Evolutionary conservation across 179 eudicot genomes (phyloP).

Genomic region (Beta corolliflora): DNA sequence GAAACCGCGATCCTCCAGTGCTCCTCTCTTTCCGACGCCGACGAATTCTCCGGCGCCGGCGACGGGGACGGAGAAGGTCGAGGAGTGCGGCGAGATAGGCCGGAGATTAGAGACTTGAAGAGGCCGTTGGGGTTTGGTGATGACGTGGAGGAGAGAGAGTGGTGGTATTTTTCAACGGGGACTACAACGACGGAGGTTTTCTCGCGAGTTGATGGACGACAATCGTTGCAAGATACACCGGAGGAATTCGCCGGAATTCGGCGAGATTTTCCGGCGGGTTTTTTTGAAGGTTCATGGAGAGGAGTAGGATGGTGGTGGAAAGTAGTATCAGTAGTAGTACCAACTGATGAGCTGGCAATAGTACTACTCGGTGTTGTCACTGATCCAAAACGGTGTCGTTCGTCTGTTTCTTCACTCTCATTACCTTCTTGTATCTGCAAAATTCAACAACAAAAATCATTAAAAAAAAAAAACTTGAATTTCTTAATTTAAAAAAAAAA

Average conservation of each 20-base stretch:
- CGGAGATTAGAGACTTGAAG: constrained; percentile 55
- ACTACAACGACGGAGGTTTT: constrained; percentile 52
- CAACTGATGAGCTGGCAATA: not conserved
- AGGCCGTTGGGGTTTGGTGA: constrained; percentile 59
- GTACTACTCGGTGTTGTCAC: constrained; percentile 31
- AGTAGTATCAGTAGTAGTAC: constrained; percentile 12
- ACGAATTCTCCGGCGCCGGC: constrained; percentile 21
- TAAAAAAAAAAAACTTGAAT: not conserved
- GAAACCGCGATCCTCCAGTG: constrained; percentile 62
- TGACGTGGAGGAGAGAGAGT: constrained; percentile 16
- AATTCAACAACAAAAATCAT: not conserved
- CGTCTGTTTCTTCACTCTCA: constrained; percentile 67
- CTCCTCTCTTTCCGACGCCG: constrained; percentile 45
- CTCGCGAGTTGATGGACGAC: constrained; percentile 73
- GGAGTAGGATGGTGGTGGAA: constrained; percentile 56
- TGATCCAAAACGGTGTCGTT: constrained; percentile 36
- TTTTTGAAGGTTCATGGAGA: constrained; percentile 31
- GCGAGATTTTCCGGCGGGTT: not conserved
- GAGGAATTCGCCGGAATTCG: not conserved
- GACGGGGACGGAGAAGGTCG: constrained; percentile 31
- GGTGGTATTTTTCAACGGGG: constrained; percentile 46
- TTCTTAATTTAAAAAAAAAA: not conserved
- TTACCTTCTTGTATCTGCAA: constrained; percentile 80
- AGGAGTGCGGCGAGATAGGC: constrained; percentile 60
- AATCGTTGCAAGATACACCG: constrained; percentile 71